Conservation (phyloP, 164 flowering plant genomes). For the Amborella trichopoda region DNA sequence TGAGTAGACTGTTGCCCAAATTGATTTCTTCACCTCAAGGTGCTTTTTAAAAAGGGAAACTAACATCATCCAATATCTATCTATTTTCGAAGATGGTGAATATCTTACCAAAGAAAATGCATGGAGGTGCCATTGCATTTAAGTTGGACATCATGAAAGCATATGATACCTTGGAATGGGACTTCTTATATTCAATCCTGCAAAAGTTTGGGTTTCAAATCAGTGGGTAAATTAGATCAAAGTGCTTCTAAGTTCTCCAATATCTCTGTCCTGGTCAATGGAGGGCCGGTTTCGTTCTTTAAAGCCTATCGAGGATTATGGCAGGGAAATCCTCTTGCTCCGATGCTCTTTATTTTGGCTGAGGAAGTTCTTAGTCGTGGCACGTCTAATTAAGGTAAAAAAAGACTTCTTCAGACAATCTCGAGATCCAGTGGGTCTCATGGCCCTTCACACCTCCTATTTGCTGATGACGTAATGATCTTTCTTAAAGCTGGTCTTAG, state of each 20-base stretch:
- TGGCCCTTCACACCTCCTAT: background rate
- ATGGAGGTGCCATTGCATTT: background rate
- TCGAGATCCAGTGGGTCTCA: background rate
- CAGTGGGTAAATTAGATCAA: background rate
- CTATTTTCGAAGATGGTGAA: background rate
- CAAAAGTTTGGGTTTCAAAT: background rate
- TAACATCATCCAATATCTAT: background rate
- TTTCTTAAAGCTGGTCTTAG: background rate
- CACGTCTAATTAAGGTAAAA: background rate
- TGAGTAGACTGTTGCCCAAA: background rate
- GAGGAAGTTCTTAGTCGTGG: background rate
- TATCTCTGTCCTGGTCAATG: background rate
- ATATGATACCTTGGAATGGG: background rate
- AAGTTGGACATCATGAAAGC: background rate
- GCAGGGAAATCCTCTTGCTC: background rate
- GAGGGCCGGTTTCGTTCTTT: background rate
- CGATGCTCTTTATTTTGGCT: background rate
- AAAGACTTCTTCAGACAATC: background rate
- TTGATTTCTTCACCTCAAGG: background rate
- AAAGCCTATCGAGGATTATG: too few species aligned
- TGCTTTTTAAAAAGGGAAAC: background rate
- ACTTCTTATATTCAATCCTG: background rate
- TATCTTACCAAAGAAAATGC: background rate
- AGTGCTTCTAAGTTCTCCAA: background rate
- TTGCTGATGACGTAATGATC: background rate